These are phyloP conservation scores for Hypoxylon cercidicola DNA, from an alignment of 495 filamentous ascomycete genomes.

Conservation along the genomic window DNA sequence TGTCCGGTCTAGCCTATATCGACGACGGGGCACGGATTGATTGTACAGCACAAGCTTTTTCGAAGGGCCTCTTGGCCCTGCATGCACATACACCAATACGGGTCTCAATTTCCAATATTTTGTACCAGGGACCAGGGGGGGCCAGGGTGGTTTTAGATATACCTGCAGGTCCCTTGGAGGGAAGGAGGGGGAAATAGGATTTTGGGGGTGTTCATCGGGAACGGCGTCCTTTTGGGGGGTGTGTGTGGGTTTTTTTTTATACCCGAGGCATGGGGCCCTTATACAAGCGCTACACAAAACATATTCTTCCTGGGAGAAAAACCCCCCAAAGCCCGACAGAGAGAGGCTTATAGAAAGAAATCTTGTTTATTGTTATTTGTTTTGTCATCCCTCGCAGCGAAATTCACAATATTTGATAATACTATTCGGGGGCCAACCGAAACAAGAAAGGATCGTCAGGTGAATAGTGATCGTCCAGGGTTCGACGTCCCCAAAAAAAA, in stretches of 20 bases:
- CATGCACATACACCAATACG: conserved; percentile 21
- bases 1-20: conserved; percentile 20
- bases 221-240: conserved; percentile 30
- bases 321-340: conserved; percentile 2
- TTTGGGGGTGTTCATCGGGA: conserved; percentile 31
- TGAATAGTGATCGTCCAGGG: conserved; percentile 1
- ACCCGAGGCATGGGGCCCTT: conserved; percentile 34
- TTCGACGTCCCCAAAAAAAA: no score
- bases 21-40: conserved; percentile 31
- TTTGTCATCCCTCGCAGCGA: conserved; percentile 1
- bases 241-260: conserved; percentile 32
- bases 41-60: conserved; percentile 37
- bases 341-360: conserved; percentile 24
- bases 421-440: conserved; percentile 5
- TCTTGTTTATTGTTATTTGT: conserved; percentile 16
- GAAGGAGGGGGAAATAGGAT: conserved; percentile 23
- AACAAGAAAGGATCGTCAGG: conserved; percentile 3
- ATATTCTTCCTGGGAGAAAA: conserved; percentile 9
- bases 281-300: conserved; percentile 41
- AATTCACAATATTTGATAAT: conserved; percentile 19
- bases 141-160: conserved; percentile 31
- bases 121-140: neutral
- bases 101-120: conserved; percentile 16
- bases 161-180: conserved; percentile 22
- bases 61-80: conserved; percentile 20